These are phyloP conservation scores for Zasmidium angulare DNA, from an alignment of 2,329 filamentous ascomycete species.

Conservation along the genomic window DNA sequence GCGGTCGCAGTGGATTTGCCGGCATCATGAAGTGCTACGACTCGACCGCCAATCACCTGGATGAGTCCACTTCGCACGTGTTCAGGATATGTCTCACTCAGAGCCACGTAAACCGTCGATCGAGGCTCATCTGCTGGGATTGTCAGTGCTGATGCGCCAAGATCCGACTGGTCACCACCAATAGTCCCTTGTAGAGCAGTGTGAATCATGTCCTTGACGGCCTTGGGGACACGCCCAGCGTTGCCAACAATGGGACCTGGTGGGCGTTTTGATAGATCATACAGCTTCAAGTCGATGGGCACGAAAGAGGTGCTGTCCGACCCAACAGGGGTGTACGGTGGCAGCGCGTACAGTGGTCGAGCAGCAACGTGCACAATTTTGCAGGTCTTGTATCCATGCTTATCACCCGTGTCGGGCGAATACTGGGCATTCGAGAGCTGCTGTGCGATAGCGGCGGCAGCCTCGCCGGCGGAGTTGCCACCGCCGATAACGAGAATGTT, in stretches of 20 bases:
- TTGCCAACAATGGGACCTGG: conserved; percentile 59
- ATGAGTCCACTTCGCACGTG: conserved; percentile 65
- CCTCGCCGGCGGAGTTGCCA: conserved; percentile 80
- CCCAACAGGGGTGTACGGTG: conserved; percentile 48
- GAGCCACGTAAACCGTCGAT: conserved; percentile 52
- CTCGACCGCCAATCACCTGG: conserved; percentile 41
- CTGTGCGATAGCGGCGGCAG: conserved; percentile 68
- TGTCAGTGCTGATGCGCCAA: conserved; percentile 26
- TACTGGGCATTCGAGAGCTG: conserved; percentile 66
- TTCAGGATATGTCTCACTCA: conserved; percentile 71
- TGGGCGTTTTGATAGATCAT: conserved; percentile 65
- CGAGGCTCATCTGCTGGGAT: conserved; percentile 18
- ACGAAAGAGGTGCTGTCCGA: conserved; percentile 55
- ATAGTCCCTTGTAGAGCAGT: conserved; percentile 36
- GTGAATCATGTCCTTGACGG: conserved; percentile 41
- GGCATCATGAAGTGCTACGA: conserved; percentile 23
- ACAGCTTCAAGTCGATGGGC: conserved; percentile 70
- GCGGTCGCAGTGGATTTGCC: conserved; percentile 10
- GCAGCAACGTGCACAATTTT: conserved; percentile 68
- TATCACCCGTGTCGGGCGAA: conserved; percentile 42
- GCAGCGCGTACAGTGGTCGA: conserved; percentile 70
- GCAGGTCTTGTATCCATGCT: conserved; percentile 41
- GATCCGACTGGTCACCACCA: conserved; percentile 46
- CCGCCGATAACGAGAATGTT: conserved; percentile 75
- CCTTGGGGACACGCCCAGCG: conserved; percentile 63